A percentile compares a stretch with the other conserved stretches of the same genome.
phyloP scores from a whole-genome alignment of 257 asterid genomes.

The Solanum acaule region DNA sequence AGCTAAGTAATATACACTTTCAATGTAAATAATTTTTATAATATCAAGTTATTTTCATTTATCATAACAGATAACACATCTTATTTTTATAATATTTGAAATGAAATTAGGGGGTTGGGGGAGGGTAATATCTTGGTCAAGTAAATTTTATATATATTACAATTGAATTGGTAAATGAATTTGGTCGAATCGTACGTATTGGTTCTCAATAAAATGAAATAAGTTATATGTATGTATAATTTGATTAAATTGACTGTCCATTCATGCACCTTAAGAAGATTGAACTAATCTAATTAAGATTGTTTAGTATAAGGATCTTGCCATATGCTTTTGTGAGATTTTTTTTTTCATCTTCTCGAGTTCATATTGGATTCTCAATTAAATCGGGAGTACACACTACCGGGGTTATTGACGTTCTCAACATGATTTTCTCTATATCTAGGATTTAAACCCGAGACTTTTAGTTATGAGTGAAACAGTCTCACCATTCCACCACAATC shows the following conservation, averaged over 20 bases:
- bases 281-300: not conserved
- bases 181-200: not conserved
- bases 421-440: too few species aligned
- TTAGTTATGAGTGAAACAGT: too few species aligned
- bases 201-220: too few species aligned
- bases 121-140: not conserved
- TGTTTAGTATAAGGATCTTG: not conserved
- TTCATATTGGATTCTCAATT: too few species aligned
- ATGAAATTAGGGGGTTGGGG: not conserved
- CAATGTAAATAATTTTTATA: not conserved
- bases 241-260: not conserved
- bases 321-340: not conserved
- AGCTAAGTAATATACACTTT: not conserved
- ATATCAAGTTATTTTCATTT: not conserved
- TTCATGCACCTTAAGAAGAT: not conserved
- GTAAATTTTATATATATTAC: not conserved
- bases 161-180: not conserved
- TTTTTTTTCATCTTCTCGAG: not conserved
- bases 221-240: not conserved
- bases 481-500: not conserved
- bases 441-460: rapidly evolving
- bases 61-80: rapidly evolving
- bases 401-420: rapidly evolving
- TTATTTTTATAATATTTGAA: not conserved
- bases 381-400: too few species aligned